Conservation (phyloP, 2,329 filamentous ascomycete genomes). For the Madurella mycetomatis region DNA sequence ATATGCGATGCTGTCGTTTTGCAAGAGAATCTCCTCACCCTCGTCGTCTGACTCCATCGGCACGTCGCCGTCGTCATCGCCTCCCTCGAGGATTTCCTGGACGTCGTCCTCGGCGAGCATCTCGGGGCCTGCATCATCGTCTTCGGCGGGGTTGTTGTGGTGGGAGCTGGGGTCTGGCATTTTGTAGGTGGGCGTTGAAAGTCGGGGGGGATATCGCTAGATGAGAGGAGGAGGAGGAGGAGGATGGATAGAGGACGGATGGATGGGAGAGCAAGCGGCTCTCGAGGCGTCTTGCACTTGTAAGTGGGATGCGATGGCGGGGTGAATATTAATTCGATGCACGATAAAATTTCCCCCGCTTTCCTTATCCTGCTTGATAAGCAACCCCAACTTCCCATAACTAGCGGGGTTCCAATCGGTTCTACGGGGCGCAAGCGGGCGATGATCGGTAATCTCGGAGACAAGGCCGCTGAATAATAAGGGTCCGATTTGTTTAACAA, state of each 20-base stretch:
- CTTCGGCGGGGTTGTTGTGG: conserved; percentile 38
- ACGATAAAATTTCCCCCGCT: neutral
- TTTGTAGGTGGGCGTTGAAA: neutral
- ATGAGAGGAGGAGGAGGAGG: neutral
- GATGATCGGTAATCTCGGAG: neutral
- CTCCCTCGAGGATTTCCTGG: conserved; percentile 61
- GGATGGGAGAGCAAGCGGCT: too few relatives aligned
- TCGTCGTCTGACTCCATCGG: conserved; percentile 71
- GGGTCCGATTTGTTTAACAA: too few relatives aligned
- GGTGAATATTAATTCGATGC: neutral
- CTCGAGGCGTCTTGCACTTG: neutral
- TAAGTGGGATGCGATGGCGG: neutral
- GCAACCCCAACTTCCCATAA: conserved; percentile 16
- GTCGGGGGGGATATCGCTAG: neutral
- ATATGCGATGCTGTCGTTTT: conserved; percentile 91
- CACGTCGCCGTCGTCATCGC: conserved; percentile 53
- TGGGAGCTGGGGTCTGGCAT: conserved; percentile 27
- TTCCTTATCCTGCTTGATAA: conserved; percentile 14
- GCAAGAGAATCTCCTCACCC: conserved; percentile 66
- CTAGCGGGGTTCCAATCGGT: conserved; percentile 4
- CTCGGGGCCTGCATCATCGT: conserved; percentile 61
- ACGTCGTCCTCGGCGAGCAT: conserved; percentile 75
- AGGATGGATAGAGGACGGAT: too few relatives aligned
- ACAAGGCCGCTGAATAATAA: too few relatives aligned
- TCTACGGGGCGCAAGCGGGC: neutral